A percentile compares a stretch with the other conserved stretches of the same genome.
These are phyloP conservation scores for Aspergillus clavatus DNA, from an alignment of 2,329 filamentous ascomycete species.

Conservation along the genomic window DNA sequence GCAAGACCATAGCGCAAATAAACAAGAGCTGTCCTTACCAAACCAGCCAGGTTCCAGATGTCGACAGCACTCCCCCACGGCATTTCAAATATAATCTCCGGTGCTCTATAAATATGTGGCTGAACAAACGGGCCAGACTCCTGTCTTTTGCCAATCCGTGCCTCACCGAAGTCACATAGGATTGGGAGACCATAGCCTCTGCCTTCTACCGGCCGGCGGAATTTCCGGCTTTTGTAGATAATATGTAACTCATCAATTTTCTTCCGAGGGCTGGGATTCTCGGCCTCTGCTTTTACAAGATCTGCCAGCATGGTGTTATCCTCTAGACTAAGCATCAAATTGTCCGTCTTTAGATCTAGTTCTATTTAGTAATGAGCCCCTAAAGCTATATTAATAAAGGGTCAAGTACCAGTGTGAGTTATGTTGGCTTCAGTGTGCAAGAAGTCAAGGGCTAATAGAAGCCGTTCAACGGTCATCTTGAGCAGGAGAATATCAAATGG, in stretches of 20 bases:
- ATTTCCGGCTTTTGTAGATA: conserved; percentile 27
- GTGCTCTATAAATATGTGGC: conserved; percentile 27
- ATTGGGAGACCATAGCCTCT: conserved; percentile 23
- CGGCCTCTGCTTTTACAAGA: conserved; percentile 23
- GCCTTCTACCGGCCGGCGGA: conserved; percentile 16
- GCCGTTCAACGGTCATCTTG: conserved; percentile 25
- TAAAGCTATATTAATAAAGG: neutral
- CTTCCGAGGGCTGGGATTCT: conserved; percentile 28
- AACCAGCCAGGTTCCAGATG: conserved; percentile 48
- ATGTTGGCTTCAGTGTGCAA: conserved; percentile 30
- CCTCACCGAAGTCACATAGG: conserved; percentile 35
- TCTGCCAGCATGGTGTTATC: conserved; percentile 24
- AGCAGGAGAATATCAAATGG: conserved; percentile 24
- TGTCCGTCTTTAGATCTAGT: conserved; percentile 40
- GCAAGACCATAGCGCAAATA: conserved; percentile 11
- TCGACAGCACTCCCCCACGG: conserved; percentile 45
- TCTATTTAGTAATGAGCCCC: neutral
- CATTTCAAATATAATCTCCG: conserved; percentile 44
- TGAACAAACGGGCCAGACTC: conserved; percentile 43
- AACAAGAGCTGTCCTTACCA: conserved; percentile 36
- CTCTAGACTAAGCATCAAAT: conserved; percentile 36
- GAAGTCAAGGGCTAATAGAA: conserved; percentile 35
- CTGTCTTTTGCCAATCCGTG: conserved; percentile 27
- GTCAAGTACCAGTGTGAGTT: conserved; percentile 29
- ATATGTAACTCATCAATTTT: conserved; percentile 20